Conservation (phyloP, 768 basidiomycete species). For the Tylopilus vinaceipallidus region DNA sequence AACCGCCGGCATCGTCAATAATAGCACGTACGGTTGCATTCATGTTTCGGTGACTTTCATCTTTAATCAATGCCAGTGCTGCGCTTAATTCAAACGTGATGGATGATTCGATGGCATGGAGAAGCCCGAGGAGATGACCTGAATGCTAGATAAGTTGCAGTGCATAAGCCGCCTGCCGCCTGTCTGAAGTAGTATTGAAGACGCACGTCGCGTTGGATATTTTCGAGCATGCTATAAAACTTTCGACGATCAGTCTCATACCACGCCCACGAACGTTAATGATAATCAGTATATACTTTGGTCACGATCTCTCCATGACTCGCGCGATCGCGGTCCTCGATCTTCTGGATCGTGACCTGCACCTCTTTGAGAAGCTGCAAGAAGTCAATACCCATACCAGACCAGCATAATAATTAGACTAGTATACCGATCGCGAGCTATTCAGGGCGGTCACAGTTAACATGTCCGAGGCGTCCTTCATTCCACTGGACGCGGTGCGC, state of each 20-base stretch:
- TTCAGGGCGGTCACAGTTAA: constrained; percentile 10
- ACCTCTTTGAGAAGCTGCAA: constrained; percentile 25
- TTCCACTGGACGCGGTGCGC: constrained; percentile 14
- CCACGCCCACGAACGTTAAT: neutral
- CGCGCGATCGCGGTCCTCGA: constrained; percentile 20
- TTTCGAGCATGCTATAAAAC: constrained; percentile 27
- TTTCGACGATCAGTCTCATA: constrained; percentile 17
- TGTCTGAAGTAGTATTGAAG: neutral
- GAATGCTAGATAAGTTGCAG: constrained; percentile 23
- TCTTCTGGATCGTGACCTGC: constrained; percentile 16
- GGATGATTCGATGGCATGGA: constrained; percentile 23
- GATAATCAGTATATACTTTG: constrained; percentile 18
- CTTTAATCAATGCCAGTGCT: constrained; percentile 27
- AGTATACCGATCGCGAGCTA: constrained; percentile 23
- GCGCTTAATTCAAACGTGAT: constrained; percentile 23
- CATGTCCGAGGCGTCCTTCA: constrained; percentile 24
- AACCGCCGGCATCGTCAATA: neutral
- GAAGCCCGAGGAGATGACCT: constrained; percentile 24
- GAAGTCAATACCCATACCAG: constrained; percentile 5
- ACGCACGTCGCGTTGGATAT: constrained; percentile 23
- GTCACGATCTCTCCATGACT: constrained; percentile 20
- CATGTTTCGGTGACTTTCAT: constrained; percentile 28
- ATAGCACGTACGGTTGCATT: constrained; percentile 22
- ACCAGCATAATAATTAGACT: neutral
- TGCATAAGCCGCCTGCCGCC: neutral